Percentiles rank a stretch among this genome's conserved stretches.
These are phyloP conservation scores for Blastomyces emzantsi DNA, from an alignment of 2,329 filamentous ascomycete genomes.

Conservation along the genomic window DNA sequence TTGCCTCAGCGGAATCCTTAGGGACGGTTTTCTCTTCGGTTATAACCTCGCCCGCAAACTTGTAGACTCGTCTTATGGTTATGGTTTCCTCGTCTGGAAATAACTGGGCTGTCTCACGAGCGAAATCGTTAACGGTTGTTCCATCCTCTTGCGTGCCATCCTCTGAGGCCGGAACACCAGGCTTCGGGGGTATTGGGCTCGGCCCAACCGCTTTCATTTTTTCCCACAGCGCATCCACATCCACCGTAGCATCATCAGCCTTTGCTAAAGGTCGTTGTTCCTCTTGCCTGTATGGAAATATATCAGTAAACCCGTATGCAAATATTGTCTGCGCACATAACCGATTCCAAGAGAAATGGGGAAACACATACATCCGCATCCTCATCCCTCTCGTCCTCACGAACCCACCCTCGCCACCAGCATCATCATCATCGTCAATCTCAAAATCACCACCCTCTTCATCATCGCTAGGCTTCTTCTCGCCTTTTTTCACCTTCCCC, in stretches of 20 bases:
- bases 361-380: slow-evolving; percentile 35
- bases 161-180: slow-evolving; percentile 5
- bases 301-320: slow-evolving; percentile 8
- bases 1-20: slow-evolving; percentile 47
- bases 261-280: slow-evolving; percentile 39
- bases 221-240: slow-evolving; percentile 48
- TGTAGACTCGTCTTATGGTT: slow-evolving; percentile 49
- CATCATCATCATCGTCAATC: slow-evolving; percentile 29
- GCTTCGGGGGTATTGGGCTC: slow-evolving; percentile 11
- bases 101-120: not conserved
- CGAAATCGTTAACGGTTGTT: not conserved
- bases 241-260: slow-evolving; percentile 43
- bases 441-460: slow-evolving; percentile 28
- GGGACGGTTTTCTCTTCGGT: slow-evolving; percentile 47
- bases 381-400: slow-evolving; percentile 48
- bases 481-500: slow-evolving; percentile 28
- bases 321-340: not conserved
- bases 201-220: slow-evolving; percentile 38
- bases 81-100: slow-evolving; percentile 37
- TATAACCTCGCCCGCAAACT: slow-evolving; percentile 48
- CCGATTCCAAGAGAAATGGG: not conserved
- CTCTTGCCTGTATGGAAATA: slow-evolving; percentile 31
- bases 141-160: slow-evolving; percentile 17
- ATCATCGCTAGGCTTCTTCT: slow-evolving; percentile 24
- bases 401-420: slow-evolving; percentile 42